phyloP scores from a whole-genome alignment of 2,329 filamentous ascomycete genomes.

The Thielaviopsis populi region DNA sequence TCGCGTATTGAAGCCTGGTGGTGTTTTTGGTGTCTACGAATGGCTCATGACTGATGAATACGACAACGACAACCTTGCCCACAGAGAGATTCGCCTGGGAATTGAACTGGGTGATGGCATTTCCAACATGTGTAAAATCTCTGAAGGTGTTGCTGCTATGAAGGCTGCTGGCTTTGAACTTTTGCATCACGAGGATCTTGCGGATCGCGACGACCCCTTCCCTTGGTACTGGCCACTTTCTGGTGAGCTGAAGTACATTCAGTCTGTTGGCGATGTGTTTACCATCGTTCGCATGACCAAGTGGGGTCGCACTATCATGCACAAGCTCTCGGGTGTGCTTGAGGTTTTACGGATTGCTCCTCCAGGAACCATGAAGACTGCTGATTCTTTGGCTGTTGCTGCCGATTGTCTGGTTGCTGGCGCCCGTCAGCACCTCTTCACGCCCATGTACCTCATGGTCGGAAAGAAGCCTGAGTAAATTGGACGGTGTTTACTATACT shows the following conservation, averaged over 20 bases:
- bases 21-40: constrained; percentile 93
- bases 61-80: constrained; percentile 72
- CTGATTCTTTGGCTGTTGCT: constrained; percentile 67
- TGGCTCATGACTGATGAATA: constrained; percentile 98
- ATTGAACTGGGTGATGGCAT: constrained; percentile 96
- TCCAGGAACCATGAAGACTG: constrained; percentile 82
- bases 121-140: constrained; percentile 86
- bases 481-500: background rate
- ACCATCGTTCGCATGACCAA: constrained; percentile 83
- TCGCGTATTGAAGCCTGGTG: constrained; percentile 89
- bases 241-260: constrained; percentile 71
- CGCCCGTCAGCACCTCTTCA: constrained; percentile 82
- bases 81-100: constrained; percentile 79
- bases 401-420: constrained; percentile 78
- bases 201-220: constrained; percentile 55
- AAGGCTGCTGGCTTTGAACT: constrained; percentile 77
- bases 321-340: constrained; percentile 60
- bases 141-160: constrained; percentile 69
- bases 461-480: constrained; percentile 55
- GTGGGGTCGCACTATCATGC: constrained; percentile 58
- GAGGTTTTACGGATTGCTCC: constrained; percentile 66
- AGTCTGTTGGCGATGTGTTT: constrained; percentile 62
- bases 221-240: constrained; percentile 94
- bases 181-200: constrained; percentile 72
- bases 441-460: constrained; percentile 96